Conservation (phyloP, 768 basidiomycete genomes). For the Tremella mesenterica region DNA sequence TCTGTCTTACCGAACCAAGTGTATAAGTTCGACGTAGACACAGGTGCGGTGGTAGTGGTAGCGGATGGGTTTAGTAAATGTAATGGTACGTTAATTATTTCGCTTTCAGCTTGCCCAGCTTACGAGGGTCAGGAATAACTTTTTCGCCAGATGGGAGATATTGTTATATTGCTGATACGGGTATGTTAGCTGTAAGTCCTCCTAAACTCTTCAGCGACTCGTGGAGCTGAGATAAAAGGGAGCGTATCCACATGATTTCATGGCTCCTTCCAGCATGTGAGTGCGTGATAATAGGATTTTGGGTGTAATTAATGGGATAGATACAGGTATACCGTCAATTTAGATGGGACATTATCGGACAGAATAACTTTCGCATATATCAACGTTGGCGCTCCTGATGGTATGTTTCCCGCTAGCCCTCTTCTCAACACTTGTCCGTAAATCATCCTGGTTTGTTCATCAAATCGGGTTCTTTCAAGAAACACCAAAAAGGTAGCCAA, state of each 20-base stretch:
- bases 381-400: slow-evolving; percentile 26
- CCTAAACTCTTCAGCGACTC: not conserved
- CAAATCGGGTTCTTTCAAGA: not conserved
- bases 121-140: slow-evolving; percentile 50
- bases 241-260: slow-evolving; percentile 40
- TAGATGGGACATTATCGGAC: slow-evolving; percentile 27
- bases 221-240: slow-evolving; percentile 6
- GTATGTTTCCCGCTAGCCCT: slow-evolving; percentile 9
- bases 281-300: slow-evolving; percentile 24
- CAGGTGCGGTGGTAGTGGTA: slow-evolving; percentile 59
- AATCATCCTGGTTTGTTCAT: not conserved
- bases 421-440: not conserved
- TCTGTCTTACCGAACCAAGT: slow-evolving; percentile 66
- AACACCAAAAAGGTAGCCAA: not conserved
- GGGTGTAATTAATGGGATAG: slow-evolving; percentile 8
- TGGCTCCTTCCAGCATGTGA: slow-evolving; percentile 61
- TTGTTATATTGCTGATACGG: slow-evolving; percentile 53
- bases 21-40: slow-evolving; percentile 64
- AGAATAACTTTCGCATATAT: slow-evolving; percentile 36
- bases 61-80: slow-evolving; percentile 66
- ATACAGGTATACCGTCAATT: slow-evolving; percentile 37
- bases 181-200: slow-evolving; percentile 14
- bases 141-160: slow-evolving; percentile 59
- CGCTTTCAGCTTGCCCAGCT: not conserved
- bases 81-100: slow-evolving; percentile 48